Conservation (phyloP, 768 basidiomycete genomes). For the Pisolithus microcarpus region DNA sequence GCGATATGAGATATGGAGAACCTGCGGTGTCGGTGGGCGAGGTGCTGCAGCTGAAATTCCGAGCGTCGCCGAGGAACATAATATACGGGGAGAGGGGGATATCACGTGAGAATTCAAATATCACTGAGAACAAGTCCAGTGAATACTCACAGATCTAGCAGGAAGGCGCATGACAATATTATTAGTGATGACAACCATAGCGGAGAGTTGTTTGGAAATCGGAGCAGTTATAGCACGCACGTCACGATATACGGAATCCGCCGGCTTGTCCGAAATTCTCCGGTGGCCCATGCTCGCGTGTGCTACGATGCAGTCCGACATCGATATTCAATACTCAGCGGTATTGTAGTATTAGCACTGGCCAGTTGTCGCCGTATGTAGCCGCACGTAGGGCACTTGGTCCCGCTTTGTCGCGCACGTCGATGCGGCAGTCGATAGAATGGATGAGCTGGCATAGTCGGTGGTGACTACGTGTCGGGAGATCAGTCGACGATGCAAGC, state of each 20-base stretch:
- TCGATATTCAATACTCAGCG: too few species aligned
- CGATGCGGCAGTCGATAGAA: too few species aligned
- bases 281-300: background rate
- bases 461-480: too few species aligned
- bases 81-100: too few species aligned
- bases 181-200: conserved; percentile 1
- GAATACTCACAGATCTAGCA: conserved; percentile 5
- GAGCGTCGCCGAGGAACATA: background rate
- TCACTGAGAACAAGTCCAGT: background rate
- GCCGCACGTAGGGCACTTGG: too few species aligned
- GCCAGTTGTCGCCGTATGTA: too few species aligned
- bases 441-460: too few species aligned
- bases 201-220: background rate
- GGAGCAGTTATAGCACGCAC: background rate
- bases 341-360: too few species aligned
- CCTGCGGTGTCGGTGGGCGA: conserved; percentile 4
- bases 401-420: too few species aligned
- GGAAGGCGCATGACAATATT: conserved; percentile 2
- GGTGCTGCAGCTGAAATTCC: conserved; percentile 1
- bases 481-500: too few species aligned
- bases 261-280: background rate
- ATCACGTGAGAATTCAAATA: conserved; percentile 17
- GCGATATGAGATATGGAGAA: conserved; percentile 27
- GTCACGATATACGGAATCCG: background rate
- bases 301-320: too few species aligned